Evolutionary conservation across 2,329 filamentous ascomycete genomes (phyloP).

Genomic region (Clonostachys solani): DNA sequence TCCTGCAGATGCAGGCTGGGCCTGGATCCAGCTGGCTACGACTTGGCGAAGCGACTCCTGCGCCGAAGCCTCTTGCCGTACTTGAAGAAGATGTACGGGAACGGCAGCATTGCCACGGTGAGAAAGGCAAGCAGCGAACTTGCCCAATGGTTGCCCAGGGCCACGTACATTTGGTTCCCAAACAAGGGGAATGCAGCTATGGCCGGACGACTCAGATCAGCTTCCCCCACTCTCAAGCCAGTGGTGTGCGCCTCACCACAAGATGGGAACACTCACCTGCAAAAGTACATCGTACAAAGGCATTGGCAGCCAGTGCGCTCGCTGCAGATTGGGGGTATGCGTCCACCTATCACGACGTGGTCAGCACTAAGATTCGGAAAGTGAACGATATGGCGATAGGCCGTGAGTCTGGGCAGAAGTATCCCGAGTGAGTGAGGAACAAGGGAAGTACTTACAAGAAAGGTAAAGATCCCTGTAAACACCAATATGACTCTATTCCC

Average conservation of each 20-base stretch:
- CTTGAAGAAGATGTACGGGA: constrained; percentile 59
- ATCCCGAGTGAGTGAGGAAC: neutral
- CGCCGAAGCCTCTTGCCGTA: constrained; percentile 54
- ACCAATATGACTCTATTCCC: constrained; percentile 63
- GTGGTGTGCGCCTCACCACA: neutral
- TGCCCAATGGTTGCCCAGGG: constrained; percentile 68
- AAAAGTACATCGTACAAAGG: constrained; percentile 73
- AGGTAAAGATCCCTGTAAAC: constrained; percentile 84
- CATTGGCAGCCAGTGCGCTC: constrained; percentile 78
- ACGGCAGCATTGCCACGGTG: constrained; percentile 57
- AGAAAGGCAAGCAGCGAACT: constrained; percentile 58
- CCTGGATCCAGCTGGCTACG: too few relatives aligned
- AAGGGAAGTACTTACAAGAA: constrained; percentile 54
- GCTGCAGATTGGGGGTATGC: constrained; percentile 74
- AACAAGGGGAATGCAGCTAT: constrained; percentile 73
- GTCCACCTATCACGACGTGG: constrained; percentile 49
- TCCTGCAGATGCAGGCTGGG: too few relatives aligned
- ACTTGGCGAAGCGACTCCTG: constrained; percentile 47
- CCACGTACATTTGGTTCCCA: constrained; percentile 67
- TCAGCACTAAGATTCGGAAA: neutral
- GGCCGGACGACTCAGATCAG: too few relatives aligned
- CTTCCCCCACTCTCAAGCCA: neutral
- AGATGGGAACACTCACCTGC: constrained; percentile 36
- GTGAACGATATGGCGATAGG: too few relatives aligned
- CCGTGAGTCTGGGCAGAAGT: neutral